Evolutionary conservation across 2,329 filamentous ascomycete species (phyloP), one percentile per base, ranked within the genome.

Genomic region (Arachnopeziza araneosa): DNA sequence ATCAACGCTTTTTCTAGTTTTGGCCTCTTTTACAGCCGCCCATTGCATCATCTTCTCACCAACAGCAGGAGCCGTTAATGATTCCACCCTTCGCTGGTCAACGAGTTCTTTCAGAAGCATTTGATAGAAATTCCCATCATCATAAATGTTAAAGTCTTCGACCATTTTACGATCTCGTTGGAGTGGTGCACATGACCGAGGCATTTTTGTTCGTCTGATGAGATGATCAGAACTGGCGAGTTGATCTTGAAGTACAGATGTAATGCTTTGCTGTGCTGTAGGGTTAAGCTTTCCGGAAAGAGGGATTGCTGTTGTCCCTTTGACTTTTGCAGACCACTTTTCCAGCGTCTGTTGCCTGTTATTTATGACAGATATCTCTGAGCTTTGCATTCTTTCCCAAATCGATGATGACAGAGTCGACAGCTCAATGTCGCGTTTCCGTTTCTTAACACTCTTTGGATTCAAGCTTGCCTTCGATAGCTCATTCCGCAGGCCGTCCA

Each of bases 41-140:
- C 87, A 86, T 66, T 84, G 80, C 58, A 60, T 70, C 62, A 56
- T 76, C 71, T 9, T 76, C 69, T 10, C 77, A 71, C 72, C 60
- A 2, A 75, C 68, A 24, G 71, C 70, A 9, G 74, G 72, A 5
- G 64, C 66, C 10, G 77, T 77, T 48, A 81, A 81, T 9, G 83
- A 82, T 55, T 92, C 89, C 0, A 86, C 81, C 67, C 89, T 89
- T 61, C 93, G 88, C 73, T 96, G 91, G 71, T 96, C 91, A 10
- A 99, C 89, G 1, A 99, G 85, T 70, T 96, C 91, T 73, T 96
- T 96, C 26, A 99, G 84, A 1, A 99, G 83, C 17, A 95, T 79
- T 73, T 96, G 91, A 76, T 99, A 99, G 74, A 98, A 97, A 72
- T 96, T 87, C 12, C 90, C 91, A 69, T 99, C 95, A 72, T 98